These are phyloP conservation scores for Osmanthus fragrans DNA, from an alignment of 257 asterid species.

Conservation along the genomic window DNA sequence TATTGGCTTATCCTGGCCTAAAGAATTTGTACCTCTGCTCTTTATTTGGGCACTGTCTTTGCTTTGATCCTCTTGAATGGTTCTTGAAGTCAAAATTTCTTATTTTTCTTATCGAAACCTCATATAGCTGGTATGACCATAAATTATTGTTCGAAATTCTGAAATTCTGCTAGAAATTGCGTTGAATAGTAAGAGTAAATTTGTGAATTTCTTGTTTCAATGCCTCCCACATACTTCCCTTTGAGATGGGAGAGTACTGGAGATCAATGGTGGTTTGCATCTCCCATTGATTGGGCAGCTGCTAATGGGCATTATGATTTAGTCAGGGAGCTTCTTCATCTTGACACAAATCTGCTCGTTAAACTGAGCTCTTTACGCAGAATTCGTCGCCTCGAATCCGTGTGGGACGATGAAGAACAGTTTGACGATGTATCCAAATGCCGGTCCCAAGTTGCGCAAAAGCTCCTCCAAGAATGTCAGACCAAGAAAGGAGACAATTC, in stretches of 20 bases:
- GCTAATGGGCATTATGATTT: conserved; percentile 93
- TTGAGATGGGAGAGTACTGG: conserved; percentile 89
- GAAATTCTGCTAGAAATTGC: background rate
- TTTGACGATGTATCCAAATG: conserved; percentile 60
- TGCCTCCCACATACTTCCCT: conserved; percentile 62
- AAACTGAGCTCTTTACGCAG: conserved; percentile 82
- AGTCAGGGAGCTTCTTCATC: conserved; percentile 71
- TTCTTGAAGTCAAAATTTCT: background rate
- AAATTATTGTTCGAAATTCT: background rate
- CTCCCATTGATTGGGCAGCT: conserved; percentile 96
- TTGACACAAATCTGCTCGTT: conserved; percentile 80
- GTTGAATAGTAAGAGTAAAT: background rate
- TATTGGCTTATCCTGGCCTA: conserved; percentile 19
- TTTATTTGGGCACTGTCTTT: background rate
- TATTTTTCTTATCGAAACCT: background rate
- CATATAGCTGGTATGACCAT: background rate
- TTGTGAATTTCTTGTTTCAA: background rate
- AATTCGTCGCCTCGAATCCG: conserved; percentile 78
- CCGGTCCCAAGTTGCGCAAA: conserved; percentile 64
- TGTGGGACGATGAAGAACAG: conserved; percentile 79
- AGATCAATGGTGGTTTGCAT: conserved; percentile 97
- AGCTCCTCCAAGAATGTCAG: conserved; percentile 64
- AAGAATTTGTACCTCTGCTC: background rate
- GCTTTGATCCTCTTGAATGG: background rate
- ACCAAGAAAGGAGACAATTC: conserved; percentile 56